phyloP scores from a whole-genome alignment of 768 basidiomycete species.

The Psilocybe azurescens region DNA sequence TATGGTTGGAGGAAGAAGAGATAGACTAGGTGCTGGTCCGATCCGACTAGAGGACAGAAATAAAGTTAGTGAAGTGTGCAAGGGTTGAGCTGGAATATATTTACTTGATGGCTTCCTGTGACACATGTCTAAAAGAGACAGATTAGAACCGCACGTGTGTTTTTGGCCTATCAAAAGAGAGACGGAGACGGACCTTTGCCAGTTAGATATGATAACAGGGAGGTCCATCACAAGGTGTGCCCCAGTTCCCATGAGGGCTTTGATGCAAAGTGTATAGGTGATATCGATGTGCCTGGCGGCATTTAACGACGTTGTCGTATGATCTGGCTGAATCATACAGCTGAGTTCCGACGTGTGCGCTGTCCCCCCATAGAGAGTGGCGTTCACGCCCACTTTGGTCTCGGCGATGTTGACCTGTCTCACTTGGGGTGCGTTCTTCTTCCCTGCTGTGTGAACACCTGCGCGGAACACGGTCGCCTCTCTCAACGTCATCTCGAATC shows the following conservation, averaged over 20 bases:
- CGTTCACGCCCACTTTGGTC: slow-evolving; percentile 73
- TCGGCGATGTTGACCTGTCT: slow-evolving; percentile 64
- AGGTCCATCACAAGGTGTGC: slow-evolving; percentile 71
- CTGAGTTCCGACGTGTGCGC: slow-evolving; percentile 76
- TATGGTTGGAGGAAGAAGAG: slow-evolving; percentile 36
- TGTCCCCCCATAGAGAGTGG: slow-evolving; percentile 74
- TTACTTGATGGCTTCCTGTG: slow-evolving; percentile 69
- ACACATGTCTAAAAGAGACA: slow-evolving; percentile 57
- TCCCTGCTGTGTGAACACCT: slow-evolving; percentile 56
- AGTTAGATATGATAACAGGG: slow-evolving; percentile 84
- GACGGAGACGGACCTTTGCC: slow-evolving; percentile 67
- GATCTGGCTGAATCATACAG: slow-evolving; percentile 71
- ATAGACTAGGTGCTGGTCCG: slow-evolving; percentile 51
- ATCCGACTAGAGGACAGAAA: slow-evolving; percentile 42
- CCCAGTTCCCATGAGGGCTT: slow-evolving; percentile 76
- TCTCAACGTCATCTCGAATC: slow-evolving; percentile 81
- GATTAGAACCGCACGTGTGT: slow-evolving; percentile 5
- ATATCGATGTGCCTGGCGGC: slow-evolving; percentile 88
- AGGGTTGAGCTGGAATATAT: slow-evolving; percentile 31
- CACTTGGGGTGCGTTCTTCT: slow-evolving; percentile 63
- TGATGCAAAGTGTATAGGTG: slow-evolving; percentile 77
- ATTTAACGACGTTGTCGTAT: slow-evolving; percentile 82
- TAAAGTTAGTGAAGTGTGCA: slow-evolving; percentile 4
- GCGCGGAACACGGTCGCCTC: slow-evolving; percentile 82
- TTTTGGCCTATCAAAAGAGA: slow-evolving; percentile 1